Base-by-base conservation (phyloP, 2,329 filamentous ascomycete species). In the Didymella glomerata region DNA sequence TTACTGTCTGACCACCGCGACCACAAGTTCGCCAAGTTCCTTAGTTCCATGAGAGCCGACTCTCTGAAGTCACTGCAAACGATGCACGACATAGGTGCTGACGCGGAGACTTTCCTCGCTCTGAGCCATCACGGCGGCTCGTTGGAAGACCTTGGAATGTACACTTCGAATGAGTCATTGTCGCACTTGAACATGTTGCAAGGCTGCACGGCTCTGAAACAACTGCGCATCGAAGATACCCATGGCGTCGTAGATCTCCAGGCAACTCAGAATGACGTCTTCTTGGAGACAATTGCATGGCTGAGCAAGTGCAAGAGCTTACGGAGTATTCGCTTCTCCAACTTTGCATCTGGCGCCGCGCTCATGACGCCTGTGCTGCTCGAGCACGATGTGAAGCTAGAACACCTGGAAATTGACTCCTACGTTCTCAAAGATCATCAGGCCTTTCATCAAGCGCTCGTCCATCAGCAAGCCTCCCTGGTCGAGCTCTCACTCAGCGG, bases 21-120 rank as follows among this genome's bases (percentile, higher is more conserved):
- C 60, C 75, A 81, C 27, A 80, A 85, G 40, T 78, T 90, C 48
- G 83, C 86, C 0, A 77, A 78, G 2, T 89, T 91, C 67, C 80
- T 91, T 46, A 77, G 76, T 24, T 79, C 80, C 1, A 79, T 91
- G 48, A 80, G 76, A 18, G 79, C 82, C 2, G 83, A 90, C 61
- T 85, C 82, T 1, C 75, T 92, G 11, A 79, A 80, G 55, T 82
- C 81, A 20, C 87, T 91, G 55, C 80, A 86, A 57, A 82, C 87
- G 27, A 81, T 87, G 53, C 85, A 84, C 67, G 78, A 80, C 40
- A 85, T 85, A 62, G 76, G 80, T 2, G 79, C 90, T 16, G 84
- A 83, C 0, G 75, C 79, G 3, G 78, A 84, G 42, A 85, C 86
- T 0, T 83, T 89, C 46, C 71, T 79, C 25, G 82, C 83, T 3